Base-by-base conservation (phyloP, 257 asterid genomes). In the Anisodus acutangulus region DNA sequence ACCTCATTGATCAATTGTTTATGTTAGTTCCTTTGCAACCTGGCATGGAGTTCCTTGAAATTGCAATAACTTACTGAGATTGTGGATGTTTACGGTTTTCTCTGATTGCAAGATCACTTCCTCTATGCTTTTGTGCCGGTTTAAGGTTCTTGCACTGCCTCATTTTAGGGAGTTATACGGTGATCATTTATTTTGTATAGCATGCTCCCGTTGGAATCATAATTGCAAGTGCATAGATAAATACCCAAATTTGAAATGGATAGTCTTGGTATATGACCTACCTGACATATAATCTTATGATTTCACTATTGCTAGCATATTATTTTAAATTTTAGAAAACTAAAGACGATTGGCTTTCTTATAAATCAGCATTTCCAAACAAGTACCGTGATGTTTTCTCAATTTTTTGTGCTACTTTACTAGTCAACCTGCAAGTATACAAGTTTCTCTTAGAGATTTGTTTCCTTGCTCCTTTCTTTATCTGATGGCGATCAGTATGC, bases 401-500 rank as follows among this genome's bases (percentile, higher is more conserved):
- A 3, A 41, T 0, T 41, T 41, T 41, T 41, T 41, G 45, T 41
- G 6, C 6, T 41, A 41, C 45, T 41, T 41, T 41, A 6, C 5
- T 41, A 41, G 45, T 41, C 5, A 41, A 4, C 45, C 4, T 41
- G 45, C 81, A 74, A 72, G 51, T 72, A 19, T 72, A 45, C 59
- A 19, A 47, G 60, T n/a, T 74, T 47, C 80, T 72, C 43, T 47
- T 74, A 11, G 55, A 70, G 15, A 74, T 47, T 11, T 74, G 60
- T 47, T 72, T 47, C 41, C 63, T 76, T 47, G 80, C 6, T 76
- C 63, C 19, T 51, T 22, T 49, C 62, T 22, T 51, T 45, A 76
- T 22, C 9, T 76, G 81, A 63, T 26, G 63, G 63, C 81, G 22
- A 51, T 76, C 63, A 76, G 81, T 51, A 6, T 51, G 81, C 81